Percentiles rank a stretch among this genome's conserved stretches.
Evolutionary conservation across 306 rosid species (phyloP).

Genomic region (Spatholobus suberectus): DNA sequence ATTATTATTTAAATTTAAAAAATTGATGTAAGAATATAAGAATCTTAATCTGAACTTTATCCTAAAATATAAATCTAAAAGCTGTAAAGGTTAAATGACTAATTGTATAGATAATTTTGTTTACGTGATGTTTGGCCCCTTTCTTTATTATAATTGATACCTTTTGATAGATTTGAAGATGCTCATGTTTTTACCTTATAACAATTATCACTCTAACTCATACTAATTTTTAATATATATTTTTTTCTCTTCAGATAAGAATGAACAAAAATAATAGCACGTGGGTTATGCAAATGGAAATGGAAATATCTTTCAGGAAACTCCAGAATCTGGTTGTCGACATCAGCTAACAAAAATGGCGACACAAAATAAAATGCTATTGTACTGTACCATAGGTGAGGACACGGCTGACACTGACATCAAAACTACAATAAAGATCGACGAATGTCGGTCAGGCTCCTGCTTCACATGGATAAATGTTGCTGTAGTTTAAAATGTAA

Average conservation of each 20-base stretch:
- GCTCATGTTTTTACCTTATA: neutral
- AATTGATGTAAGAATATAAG: neutral
- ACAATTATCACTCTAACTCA: neutral
- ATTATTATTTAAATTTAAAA: neutral
- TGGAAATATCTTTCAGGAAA: neutral
- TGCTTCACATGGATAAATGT: slow-evolving; percentile 1
- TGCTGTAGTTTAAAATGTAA: neutral
- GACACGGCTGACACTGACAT: neutral
- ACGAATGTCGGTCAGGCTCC: neutral
- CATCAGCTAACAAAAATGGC: neutral
- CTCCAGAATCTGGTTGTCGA: slow-evolving; percentile 22
- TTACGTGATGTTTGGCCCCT: neutral
- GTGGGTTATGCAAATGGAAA: neutral
- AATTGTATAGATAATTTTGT: neutral
- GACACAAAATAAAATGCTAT: neutral
- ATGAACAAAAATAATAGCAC: neutral
- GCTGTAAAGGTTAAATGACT: neutral
- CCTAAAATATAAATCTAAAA: neutral
- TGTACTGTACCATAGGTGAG: neutral
- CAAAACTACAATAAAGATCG: neutral
- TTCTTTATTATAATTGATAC: neutral
- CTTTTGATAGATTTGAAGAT: neutral
- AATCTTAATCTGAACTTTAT: neutral
- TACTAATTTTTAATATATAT: neutral
- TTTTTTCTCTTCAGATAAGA: neutral